A percentile compares a stretch with the other conserved stretches of the same genome.
These are phyloP conservation scores for Hemisphaericaspora lyxosophila DNA, from an alignment of 1,139 yeast genomes.

Conservation along the genomic window DNA sequence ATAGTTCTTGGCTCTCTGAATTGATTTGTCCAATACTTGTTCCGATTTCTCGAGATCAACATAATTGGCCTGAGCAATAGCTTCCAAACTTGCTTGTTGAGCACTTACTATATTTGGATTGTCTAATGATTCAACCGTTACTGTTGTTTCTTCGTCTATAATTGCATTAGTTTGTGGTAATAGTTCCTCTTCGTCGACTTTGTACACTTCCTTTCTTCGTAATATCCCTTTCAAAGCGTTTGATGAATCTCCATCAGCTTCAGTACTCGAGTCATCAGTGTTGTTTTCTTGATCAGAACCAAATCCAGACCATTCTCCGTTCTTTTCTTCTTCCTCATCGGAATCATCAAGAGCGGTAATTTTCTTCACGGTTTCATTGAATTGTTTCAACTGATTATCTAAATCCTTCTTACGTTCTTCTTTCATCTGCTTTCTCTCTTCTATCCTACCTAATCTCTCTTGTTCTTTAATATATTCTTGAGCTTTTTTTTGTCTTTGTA, in stretches of 20 bases:
- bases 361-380: constrained; percentile 54
- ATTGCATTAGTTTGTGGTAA: constrained; percentile 45
- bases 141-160: constrained; percentile 57
- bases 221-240: constrained; percentile 40
- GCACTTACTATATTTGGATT: constrained; percentile 40
- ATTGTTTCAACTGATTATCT: constrained; percentile 59
- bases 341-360: constrained; percentile 33
- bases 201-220: constrained; percentile 44
- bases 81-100: constrained; percentile 43
- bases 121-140: constrained; percentile 56
- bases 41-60: constrained; percentile 63
- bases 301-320: constrained; percentile 29
- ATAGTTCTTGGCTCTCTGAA: constrained; percentile 69
- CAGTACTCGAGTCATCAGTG: constrained; percentile 15
- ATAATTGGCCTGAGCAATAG: constrained; percentile 59
- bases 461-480: constrained; percentile 72
- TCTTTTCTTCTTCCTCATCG: constrained; percentile 33
- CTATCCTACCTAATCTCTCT: constrained; percentile 69
- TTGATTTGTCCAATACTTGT: constrained; percentile 61
- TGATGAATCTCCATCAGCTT: constrained; percentile 16
- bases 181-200: constrained; percentile 37
- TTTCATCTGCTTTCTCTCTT: constrained; percentile 67
- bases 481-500: constrained; percentile 86
- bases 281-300: constrained; percentile 31
- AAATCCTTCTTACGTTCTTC: constrained; percentile 69